Evolutionary conservation across 2,329 filamentous ascomycete species (phyloP).

Genomic region (Fusarium metavorans): DNA sequence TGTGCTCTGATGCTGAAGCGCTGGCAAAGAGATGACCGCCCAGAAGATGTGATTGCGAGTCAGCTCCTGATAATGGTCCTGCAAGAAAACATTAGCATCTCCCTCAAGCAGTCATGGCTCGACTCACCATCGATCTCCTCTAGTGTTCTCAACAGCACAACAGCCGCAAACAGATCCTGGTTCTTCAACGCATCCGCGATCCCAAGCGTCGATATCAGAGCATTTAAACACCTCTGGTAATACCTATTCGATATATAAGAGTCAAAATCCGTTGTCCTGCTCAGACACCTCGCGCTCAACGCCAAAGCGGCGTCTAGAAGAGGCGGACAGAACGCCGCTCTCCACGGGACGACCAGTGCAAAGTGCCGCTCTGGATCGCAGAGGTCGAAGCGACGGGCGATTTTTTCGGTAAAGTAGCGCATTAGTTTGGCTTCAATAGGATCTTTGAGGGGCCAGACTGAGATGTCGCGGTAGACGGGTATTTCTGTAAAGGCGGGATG

Average conservation of each 20-base stretch:
- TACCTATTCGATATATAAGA: neutral
- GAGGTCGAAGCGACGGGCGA: neutral
- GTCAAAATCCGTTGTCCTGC: neutral
- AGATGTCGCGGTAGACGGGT: neutral
- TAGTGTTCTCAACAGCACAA: neutral
- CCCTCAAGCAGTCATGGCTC: neutral
- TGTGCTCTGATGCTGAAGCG: neutral
- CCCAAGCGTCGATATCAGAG: neutral
- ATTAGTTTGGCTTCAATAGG: neutral
- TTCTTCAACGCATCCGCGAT: neutral
- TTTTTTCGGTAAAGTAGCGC: neutral
- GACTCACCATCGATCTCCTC: neutral
- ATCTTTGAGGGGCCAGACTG: neutral
- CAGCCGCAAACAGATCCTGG: neutral
- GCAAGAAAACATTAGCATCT: neutral
- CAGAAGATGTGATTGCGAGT: neutral
- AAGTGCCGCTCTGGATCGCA: neutral
- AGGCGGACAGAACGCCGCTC: neutral
- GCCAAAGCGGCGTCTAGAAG: neutral
- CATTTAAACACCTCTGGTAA: neutral
- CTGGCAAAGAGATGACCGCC: neutral
- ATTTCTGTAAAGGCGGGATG: neutral
- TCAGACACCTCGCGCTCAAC: neutral
- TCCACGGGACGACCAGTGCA: neutral
- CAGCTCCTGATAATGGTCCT: neutral